A percentile compares a stretch with the other conserved stretches of the same genome.
Evolutionary conservation across 306 rosid genomes (phyloP).

Genomic region (Cicer chorassanicum): DNA sequence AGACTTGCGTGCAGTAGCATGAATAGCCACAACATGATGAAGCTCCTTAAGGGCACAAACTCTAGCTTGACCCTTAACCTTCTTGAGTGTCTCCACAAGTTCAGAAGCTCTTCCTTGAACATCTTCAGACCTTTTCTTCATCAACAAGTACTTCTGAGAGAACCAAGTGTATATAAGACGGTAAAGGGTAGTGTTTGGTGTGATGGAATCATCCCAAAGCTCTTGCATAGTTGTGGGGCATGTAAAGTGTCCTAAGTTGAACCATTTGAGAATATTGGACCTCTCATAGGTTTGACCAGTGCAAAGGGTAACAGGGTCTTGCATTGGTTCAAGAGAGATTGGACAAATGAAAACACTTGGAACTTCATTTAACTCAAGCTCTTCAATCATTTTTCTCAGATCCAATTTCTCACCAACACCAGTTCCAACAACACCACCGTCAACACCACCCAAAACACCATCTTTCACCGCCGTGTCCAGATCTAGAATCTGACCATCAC

Average conservation of each 20-base stretch:
- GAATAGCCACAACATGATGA: conserved; percentile 62
- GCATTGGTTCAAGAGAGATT: conserved; percentile 86
- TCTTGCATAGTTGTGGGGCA: conserved; percentile 90
- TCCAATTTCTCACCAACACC: conserved; percentile 68
- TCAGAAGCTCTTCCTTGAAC: conserved; percentile 78
- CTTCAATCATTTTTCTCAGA: conserved; percentile 78
- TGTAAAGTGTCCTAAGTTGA: conserved; percentile 68
- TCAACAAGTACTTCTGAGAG: conserved; percentile 68
- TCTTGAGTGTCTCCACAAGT: conserved; percentile 68
- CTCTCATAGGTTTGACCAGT: conserved; percentile 83
- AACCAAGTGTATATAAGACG: conserved; percentile 69
- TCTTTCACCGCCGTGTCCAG: conserved; percentile 82
- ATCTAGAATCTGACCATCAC: conserved; percentile 80
- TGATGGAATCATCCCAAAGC: conserved; percentile 84
- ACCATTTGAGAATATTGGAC: conserved; percentile 82
- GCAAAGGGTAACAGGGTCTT: conserved; percentile 84
- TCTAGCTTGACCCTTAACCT: conserved; percentile 77
- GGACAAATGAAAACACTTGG: conserved; percentile 82
- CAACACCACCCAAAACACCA: conserved; percentile 69
- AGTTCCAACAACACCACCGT: conserved; percentile 51
- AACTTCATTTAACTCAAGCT: conserved; percentile 69
- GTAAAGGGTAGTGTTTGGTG: conserved; percentile 71
- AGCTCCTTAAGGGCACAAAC: conserved; percentile 80
- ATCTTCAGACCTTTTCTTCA: conserved; percentile 80
- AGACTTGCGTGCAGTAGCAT: conserved; percentile 61